These are phyloP conservation scores for Boechera divaricarpa DNA, from an alignment of 345 rosid genomes.

Conservation along the genomic window DNA sequence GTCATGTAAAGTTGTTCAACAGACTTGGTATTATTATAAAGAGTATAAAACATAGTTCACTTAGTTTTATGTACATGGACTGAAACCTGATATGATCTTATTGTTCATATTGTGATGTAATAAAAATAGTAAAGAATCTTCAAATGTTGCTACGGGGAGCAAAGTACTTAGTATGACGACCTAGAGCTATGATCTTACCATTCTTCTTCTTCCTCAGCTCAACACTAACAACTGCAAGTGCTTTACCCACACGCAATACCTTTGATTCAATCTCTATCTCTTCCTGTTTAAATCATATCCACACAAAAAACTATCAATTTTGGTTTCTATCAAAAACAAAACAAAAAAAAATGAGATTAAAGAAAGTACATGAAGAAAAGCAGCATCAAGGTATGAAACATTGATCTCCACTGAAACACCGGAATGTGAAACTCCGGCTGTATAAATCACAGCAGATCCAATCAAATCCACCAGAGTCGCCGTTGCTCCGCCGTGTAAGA, in stretches of 20 bases:
- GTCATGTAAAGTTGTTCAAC: too few relatives aligned
- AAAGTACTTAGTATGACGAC: constrained; percentile 93
- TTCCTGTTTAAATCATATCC: constrained; percentile 16
- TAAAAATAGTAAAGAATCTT: too few relatives aligned
- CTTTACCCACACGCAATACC: constrained; percentile 63
- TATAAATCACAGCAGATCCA: constrained; percentile 75
- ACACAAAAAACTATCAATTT: not conserved
- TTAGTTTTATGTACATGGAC: too few relatives aligned
- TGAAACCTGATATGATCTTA: too few relatives aligned
- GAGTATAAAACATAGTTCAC: too few relatives aligned
- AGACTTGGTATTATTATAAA: too few relatives aligned
- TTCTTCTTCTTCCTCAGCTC: constrained; percentile 81
- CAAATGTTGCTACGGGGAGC: constrained; percentile 47
- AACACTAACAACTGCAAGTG: constrained; percentile 72
- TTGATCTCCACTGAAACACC: constrained; percentile 93
- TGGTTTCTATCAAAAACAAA: not conserved
- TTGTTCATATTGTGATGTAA: too few relatives aligned
- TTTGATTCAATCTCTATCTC: constrained; percentile 44
- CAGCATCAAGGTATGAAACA: constrained; percentile 87
- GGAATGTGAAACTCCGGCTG: constrained; percentile 51
- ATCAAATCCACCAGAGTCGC: constrained; percentile 86
- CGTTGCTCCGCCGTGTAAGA: constrained; percentile 97
- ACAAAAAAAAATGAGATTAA: too few relatives aligned
- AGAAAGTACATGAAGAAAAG: constrained; percentile 58
- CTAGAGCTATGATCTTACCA: constrained; percentile 87